Percentiles rank a stretch among this genome's conserved stretches.
Conservation (phyloP, 495 filamentous ascomycete species). For the Darksidea phi region DNA sequence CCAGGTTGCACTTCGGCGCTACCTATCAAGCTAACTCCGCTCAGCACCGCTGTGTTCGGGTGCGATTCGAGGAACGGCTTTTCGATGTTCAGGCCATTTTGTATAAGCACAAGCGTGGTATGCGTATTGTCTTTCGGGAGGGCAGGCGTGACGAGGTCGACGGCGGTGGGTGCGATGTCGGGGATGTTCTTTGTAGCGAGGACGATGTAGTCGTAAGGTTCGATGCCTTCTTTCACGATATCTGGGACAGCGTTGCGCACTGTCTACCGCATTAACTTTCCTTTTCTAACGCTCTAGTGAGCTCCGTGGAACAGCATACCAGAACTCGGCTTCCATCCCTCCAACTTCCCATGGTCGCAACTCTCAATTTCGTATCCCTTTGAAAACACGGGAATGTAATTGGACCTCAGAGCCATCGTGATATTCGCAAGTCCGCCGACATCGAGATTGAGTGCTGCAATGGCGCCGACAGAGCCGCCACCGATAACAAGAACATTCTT, state of each 20-base stretch:
- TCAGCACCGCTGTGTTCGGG: constrained; percentile 53
- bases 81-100: constrained; percentile 67
- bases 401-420: constrained; percentile 40
- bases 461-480: constrained; percentile 39
- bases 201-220: constrained; percentile 58
- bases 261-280: too few species aligned
- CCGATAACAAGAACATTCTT: constrained; percentile 40
- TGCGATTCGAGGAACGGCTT: constrained; percentile 52
- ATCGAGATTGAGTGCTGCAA: constrained; percentile 41
- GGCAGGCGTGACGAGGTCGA: constrained; percentile 53
- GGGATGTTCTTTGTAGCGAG: constrained; percentile 60
- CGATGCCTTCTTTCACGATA: constrained; percentile 33
- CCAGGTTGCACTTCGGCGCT: constrained; percentile 50
- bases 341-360: constrained; percentile 40
- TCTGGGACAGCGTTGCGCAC: constrained; percentile 48
- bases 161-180: constrained; percentile 47
- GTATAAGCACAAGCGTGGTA: constrained; percentile 57
- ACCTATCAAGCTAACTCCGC: constrained; percentile 54
- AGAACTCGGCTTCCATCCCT: constrained; percentile 35
- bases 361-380: constrained; percentile 40
- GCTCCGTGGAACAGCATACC: constrained; percentile 17
- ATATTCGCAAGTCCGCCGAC: constrained; percentile 36
- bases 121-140: constrained; percentile 45
- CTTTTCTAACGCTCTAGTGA: too few species aligned
- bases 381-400: constrained; percentile 36